Evolutionary conservation across 345 rosid species (phyloP).

Genomic region (Durio zibethinus): DNA sequence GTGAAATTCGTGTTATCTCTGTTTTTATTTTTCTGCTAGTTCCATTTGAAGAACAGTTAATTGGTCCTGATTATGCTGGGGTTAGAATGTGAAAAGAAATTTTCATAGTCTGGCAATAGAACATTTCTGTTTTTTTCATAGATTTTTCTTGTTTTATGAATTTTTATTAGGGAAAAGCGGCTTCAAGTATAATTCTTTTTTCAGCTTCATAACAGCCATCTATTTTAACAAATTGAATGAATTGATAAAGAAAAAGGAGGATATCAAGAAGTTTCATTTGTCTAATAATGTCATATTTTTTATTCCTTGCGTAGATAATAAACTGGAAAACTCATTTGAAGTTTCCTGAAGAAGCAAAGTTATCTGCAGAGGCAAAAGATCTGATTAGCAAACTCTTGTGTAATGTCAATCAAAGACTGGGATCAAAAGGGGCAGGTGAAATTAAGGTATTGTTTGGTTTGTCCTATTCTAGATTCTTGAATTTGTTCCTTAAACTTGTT

Average conservation of each 20-base stretch:
- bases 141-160: constrained; percentile 2
- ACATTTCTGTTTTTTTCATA: background rate
- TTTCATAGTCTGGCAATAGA: background rate
- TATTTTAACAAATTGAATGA: background rate
- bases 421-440: constrained; percentile 80
- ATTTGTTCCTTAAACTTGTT: constrained; percentile 15
- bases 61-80: background rate
- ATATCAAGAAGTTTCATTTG: background rate
- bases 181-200: background rate
- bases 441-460: constrained; percentile 78
- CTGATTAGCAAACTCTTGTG: constrained; percentile 74
- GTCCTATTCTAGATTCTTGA: constrained; percentile 43
- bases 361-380: constrained; percentile 74
- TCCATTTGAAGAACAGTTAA: background rate
- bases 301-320: constrained; percentile 55
- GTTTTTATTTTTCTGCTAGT: background rate
- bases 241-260: background rate
- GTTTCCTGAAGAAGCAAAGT: constrained; percentile 87
- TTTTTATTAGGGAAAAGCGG: background rate
- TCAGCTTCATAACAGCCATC: background rate
- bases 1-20: background rate
- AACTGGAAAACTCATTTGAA: constrained; percentile 94
- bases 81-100: background rate
- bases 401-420: constrained; percentile 75
- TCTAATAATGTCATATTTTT: constrained; percentile 3